Conservation (phyloP, 768 basidiomycete species). For the Hortiboletus flavorubellus region DNA sequence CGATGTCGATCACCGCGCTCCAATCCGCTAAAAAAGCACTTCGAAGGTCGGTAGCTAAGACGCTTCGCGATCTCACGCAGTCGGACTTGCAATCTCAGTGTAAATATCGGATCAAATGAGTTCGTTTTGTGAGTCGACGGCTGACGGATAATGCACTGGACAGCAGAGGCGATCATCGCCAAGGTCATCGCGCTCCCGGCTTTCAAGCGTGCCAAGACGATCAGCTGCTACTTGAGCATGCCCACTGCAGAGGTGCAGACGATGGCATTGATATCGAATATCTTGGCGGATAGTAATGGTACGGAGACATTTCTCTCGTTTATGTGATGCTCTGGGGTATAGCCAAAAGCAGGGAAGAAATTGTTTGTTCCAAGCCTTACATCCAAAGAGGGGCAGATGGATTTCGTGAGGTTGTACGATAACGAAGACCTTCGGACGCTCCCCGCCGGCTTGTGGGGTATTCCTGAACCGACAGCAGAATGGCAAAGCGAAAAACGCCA, state of each 20-base stretch:
- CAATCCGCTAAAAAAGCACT: conserved; percentile 49
- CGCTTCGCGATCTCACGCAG: conserved; percentile 43
- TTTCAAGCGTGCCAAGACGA: conserved; percentile 45
- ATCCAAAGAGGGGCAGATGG: conserved; percentile 49
- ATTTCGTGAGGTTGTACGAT: conserved; percentile 60
- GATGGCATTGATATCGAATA: conserved; percentile 42
- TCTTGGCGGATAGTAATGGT: conserved; percentile 51
- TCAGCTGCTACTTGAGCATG: conserved; percentile 84
- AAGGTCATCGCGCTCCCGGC: conserved; percentile 49
- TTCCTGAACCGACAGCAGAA: conserved; percentile 56
- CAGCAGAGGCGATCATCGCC: conserved; percentile 38
- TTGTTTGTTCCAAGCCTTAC: conserved; percentile 70
- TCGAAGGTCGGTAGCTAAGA: conserved; percentile 46
- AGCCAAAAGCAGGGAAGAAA: conserved; percentile 46
- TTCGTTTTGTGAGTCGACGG: not conserved
- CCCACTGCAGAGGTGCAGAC: conserved; percentile 69
- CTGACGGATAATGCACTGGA: conserved; percentile 4
- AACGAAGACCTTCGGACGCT: conserved; percentile 55
- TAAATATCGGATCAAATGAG: conserved; percentile 23
- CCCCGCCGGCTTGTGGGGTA: conserved; percentile 68
- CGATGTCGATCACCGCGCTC: conserved; percentile 30
- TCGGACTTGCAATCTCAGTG: conserved; percentile 59
- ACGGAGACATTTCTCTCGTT: conserved; percentile 12
- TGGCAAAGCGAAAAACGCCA: conserved; percentile 44
- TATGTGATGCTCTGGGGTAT: not conserved